Evolutionary conservation across 257 asterid genomes (phyloP).

Genomic region (Eucommia ulmoides): DNA sequence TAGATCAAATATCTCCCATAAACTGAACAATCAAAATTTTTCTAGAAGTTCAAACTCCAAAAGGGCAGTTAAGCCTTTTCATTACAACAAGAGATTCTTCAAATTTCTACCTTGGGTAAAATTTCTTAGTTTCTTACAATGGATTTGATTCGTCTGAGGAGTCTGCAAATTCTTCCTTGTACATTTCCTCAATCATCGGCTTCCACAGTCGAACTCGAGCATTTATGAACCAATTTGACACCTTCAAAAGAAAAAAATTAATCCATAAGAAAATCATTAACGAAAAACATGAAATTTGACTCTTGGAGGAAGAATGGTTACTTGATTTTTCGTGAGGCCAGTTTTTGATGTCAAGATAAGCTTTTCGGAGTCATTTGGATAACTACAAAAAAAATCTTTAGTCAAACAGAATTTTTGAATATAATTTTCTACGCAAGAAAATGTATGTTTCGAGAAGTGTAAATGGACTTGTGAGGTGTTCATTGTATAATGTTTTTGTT

Average conservation of each 20-base stretch:
- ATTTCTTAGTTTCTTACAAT: conserved; percentile 14
- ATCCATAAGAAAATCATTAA: background rate
- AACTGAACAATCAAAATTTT: too few species aligned
- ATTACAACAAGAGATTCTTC: too few species aligned
- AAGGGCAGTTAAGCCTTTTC: too few species aligned
- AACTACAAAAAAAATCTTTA: conserved; percentile 27
- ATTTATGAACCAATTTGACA: conserved; percentile 88
- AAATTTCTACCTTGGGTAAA: too few species aligned
- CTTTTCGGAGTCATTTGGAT: conserved; percentile 88
- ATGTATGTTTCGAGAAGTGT: too few species aligned
- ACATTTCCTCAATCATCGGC: conserved; percentile 96
- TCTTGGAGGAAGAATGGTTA: conserved; percentile 8
- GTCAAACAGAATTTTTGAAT: too few species aligned
- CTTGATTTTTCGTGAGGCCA: conserved; percentile 88
- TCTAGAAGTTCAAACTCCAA: too few species aligned
- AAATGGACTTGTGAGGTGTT: too few species aligned
- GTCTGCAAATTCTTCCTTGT: conserved; percentile 70
- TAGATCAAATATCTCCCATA: too few species aligned
- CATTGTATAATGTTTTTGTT: too few species aligned
- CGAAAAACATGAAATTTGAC: too few species aligned
- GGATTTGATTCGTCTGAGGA: conserved; percentile 56
- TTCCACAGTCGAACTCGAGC: conserved; percentile 92
- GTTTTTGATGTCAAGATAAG: conserved; percentile 82
- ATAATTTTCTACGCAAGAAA: too few species aligned
- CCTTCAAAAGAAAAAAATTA: conserved; percentile 23